Evolutionary conservation across 2,329 filamentous ascomycete species (phyloP), one percentile per base, ranked within the genome.

Genomic region (Cryphonectria naterciae): DNA sequence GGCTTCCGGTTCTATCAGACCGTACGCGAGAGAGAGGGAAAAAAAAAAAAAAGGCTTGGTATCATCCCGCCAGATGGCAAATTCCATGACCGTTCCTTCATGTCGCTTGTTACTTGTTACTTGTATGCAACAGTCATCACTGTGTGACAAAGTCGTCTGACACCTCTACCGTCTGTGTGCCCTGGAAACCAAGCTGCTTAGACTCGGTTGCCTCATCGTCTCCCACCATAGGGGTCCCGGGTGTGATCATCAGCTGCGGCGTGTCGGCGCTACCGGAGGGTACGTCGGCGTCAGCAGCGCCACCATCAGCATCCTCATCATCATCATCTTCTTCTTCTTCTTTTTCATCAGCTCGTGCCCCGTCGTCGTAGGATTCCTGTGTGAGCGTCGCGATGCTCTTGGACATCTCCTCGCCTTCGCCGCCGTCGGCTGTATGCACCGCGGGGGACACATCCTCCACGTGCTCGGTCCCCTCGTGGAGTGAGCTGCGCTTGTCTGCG

Each of bases 181-280:
- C 72, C 7, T 82, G 77, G 65, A 80, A 78, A 8, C 83, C 84
- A 6, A 86, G 78, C 69, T 82, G 82, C 77, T 87, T 87, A 4
- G 79, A 78, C 63, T 83, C 81, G 3, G 79, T 74, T 8, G 79
- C 77, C 15, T 74, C 75, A 1, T 75, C 79, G 3, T 81, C 80
- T 0, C 73, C 71, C 0, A 80, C 77, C 0, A 79, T 79, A 2
- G 86, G 85, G 0, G 86, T 87, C 22, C 83, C 85, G 0, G 85
- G 84, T 0, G 85, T 87, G n/a, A 88, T 75, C 56, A 81, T 83
- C 0, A 87, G 75, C 54, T 84, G 79, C 0, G 85, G 85, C 0
- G 83, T 77, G n/a, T 77, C 67, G 32, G 67, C 71, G 22, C 72
- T 75, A 1, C 69, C 71, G n/a, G 69, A 70, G 2, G 65, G 70